Evolutionary conservation across 176 grass and related monocot species (phyloP), one percentile per base, ranked within the genome.

Genomic region (Juncus inflexus): DNA sequence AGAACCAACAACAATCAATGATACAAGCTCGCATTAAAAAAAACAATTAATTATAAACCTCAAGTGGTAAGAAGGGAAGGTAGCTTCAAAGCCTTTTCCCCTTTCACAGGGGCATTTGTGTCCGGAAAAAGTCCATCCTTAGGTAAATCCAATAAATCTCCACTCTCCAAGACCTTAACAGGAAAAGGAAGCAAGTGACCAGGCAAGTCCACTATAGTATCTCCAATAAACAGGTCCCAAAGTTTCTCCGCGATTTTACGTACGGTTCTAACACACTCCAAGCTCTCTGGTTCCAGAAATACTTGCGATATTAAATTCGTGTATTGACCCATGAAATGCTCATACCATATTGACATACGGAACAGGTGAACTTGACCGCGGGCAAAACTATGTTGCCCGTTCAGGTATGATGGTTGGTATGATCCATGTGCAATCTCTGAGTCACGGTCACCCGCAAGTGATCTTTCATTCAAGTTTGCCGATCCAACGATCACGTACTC

Each of bases 401-500:
- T 83, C 14, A 96, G 77, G 69, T 97, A 79, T 51, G 77, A 82
- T 64, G 84, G 84, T 66, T 97, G 92, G 82, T 91, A 97, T 45
- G 87, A 81, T 35, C 92, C 92, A 9, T 91, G 92, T 47, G 82
- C 84, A 50, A 96, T 96, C 84, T 96, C 92, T 9, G 74, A 88
- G 66, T 96, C 92, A 68, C 92, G 35, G 71, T 96, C 59, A 19
- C 92, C 84, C 1, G 87, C 87, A 45, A 96, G 92, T 53, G 92
- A 96, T 49, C 92, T 77, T 77, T 96, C 81, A 76, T 96, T 91
- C 65, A 91, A 76, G 82, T 96, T 96, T 63, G 92, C 87, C 16
- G 87, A 97, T 37, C 92, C 87, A 4, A 97, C 71, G 12, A 97
- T 81, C 54, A 91, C 85, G 12, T 97, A 97, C 66, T 91, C 92